phyloP scores from a whole-genome alignment of 257 asterid genomes.

The Datura wrightii region DNA sequence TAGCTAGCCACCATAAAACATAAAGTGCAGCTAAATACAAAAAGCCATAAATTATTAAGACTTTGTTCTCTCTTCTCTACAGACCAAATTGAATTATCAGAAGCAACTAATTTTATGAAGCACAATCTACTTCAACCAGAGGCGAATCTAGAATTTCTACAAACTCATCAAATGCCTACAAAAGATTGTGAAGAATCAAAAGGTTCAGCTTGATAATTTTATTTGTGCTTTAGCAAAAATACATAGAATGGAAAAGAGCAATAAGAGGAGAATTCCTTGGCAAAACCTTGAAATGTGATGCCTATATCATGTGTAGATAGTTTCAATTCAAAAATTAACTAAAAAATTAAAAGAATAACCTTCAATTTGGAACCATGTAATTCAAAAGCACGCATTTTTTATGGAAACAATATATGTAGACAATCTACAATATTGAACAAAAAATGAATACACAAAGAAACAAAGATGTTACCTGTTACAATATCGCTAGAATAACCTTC shows the following conservation, averaged over 20 bases:
- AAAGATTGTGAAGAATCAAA: not conserved
- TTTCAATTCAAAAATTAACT: not conserved
- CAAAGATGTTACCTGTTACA: too few relatives aligned
- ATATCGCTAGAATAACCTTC: too few relatives aligned
- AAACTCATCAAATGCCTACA: conserved; percentile 31
- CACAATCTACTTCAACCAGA: too few relatives aligned
- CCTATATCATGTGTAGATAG: not conserved
- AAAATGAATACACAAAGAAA: too few relatives aligned
- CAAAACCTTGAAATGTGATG: not conserved
- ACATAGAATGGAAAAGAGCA: not conserved
- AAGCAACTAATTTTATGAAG: too few relatives aligned
- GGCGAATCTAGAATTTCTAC: too few relatives aligned
- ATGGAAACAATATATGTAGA: too few relatives aligned
- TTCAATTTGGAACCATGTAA: too few relatives aligned
- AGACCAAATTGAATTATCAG: too few relatives aligned
- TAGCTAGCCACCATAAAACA: conserved; percentile 48
- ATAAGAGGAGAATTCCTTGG: not conserved
- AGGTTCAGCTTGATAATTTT: not conserved
- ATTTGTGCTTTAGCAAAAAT: not conserved
- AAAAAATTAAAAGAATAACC: too few relatives aligned
- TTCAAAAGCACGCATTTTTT: too few relatives aligned
- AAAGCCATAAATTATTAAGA: conserved; percentile 34
- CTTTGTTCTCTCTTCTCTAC: conserved; percentile 35
- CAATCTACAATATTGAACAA: too few relatives aligned
- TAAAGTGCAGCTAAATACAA: conserved; percentile 34